A percentile compares a stretch with the other conserved stretches of the same genome.
Conservation (phyloP, 2,329 filamentous ascomycete species). For the Epichloe gansuensis region DNA sequence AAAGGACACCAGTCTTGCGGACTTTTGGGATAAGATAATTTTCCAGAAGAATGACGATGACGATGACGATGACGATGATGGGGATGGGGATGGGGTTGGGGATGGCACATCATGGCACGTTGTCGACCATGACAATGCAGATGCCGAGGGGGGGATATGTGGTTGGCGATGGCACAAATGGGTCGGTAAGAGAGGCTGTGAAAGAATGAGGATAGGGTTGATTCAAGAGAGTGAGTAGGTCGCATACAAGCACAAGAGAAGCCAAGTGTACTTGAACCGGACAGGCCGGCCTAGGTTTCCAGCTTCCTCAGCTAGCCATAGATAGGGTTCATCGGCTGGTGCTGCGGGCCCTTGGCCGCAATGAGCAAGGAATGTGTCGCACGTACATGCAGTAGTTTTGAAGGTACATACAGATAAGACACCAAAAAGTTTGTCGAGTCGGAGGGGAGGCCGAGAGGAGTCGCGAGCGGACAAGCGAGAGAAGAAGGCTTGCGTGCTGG, state of each 20-base stretch:
- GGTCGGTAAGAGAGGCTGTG: neutral
- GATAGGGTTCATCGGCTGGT: neutral
- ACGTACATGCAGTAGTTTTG: constrained; percentile 2
- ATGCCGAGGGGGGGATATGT: neutral
- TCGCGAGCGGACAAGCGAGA: neutral
- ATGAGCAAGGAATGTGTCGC: constrained; percentile 2
- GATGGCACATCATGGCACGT: neutral
- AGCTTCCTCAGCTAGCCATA: too few species aligned
- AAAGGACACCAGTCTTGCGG: neutral
- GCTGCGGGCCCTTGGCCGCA: neutral
- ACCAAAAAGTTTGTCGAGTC: neutral
- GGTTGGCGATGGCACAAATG: neutral
- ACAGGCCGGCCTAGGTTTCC: neutral
- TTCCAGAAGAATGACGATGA: neutral
- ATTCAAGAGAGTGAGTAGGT: neutral
- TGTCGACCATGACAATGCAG: neutral
- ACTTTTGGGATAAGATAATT: neutral
- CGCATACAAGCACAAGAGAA: neutral
- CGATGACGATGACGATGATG: too few species aligned
- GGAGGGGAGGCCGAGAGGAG: neutral
- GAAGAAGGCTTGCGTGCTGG: neutral
- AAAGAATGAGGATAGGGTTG: neutral
- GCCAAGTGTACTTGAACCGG: neutral
- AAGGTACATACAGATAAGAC: neutral
- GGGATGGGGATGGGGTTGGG: neutral